Evolutionary conservation across 768 basidiomycete genomes (phyloP).

Genomic region (Pleurotus pulmonarius): DNA sequence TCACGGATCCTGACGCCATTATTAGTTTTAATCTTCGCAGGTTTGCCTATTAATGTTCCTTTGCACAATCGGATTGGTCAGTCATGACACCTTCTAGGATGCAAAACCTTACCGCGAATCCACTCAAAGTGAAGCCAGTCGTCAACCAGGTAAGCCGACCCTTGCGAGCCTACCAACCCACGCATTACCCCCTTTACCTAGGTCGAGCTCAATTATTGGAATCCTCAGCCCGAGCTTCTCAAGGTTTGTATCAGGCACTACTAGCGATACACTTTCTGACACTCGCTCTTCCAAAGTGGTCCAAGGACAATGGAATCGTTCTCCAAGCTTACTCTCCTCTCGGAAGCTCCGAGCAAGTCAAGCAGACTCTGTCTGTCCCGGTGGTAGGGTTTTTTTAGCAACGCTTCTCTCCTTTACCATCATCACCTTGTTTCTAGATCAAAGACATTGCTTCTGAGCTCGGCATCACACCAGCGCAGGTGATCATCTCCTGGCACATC

Average conservation of each 20-base stretch:
- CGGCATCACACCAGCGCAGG: conserved; percentile 71
- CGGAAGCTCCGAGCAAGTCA: conserved; percentile 57
- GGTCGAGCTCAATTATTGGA: conserved; percentile 75
- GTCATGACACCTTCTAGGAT: conserved; percentile 31
- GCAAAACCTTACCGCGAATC: conserved; percentile 59
- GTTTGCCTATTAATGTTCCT: conserved; percentile 19
- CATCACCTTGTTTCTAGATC: conserved; percentile 28
- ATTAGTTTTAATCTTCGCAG: conserved; percentile 59
- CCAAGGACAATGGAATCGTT: conserved; percentile 59
- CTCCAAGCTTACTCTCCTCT: conserved; percentile 79
- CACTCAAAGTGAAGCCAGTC: conserved; percentile 57
- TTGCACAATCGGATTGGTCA: not conserved
- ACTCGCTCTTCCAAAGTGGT: conserved; percentile 44
- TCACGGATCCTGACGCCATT: not conserved
- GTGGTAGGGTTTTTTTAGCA: conserved; percentile 30
- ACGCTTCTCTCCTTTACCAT: not conserved
- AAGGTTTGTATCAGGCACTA: conserved; percentile 34
- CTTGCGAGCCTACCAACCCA: not conserved
- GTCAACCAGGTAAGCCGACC: conserved; percentile 53
- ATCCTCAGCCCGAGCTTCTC: conserved; percentile 75
- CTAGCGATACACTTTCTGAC: not conserved
- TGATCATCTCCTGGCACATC: conserved; percentile 72
- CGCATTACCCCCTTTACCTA: conserved; percentile 3
- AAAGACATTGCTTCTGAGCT: conserved; percentile 57
- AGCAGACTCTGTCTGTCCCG: conserved; percentile 53